These are phyloP conservation scores for Penicillium rolfsii DNA, from an alignment of 2,329 filamentous ascomycete species.

Conservation along the genomic window DNA sequence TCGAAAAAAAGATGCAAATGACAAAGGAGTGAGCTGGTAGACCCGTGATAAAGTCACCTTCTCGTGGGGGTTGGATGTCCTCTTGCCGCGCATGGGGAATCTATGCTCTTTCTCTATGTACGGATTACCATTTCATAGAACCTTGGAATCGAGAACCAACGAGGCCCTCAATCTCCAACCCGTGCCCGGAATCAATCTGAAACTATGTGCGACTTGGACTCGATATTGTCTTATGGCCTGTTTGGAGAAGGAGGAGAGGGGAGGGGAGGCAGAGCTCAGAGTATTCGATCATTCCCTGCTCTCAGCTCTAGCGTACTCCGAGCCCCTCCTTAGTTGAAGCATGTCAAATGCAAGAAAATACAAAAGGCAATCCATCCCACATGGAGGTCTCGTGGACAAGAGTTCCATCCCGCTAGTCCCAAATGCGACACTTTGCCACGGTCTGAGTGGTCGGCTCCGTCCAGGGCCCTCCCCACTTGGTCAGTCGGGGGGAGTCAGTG, in stretches of 20 bases:
- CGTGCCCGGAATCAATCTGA: constrained; percentile 5
- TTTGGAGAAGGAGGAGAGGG: not conserved
- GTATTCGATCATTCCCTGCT: not conserved
- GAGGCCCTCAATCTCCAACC: not conserved
- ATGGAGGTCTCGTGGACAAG: constrained; percentile 32
- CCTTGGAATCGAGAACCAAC: not conserved
- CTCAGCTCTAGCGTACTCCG: not conserved
- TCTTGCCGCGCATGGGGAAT: not conserved
- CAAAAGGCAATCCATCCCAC: constrained; percentile 10
- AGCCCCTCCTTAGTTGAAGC: not conserved
- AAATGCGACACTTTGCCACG: too few relatives aligned
- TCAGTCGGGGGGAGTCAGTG: constrained; percentile 4
- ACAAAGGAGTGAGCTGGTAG: not conserved
- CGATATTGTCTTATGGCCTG: not conserved
- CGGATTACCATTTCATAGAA: not conserved
- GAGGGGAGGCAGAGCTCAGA: not conserved
- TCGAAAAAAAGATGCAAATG: not conserved
- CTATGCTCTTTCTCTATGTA: not conserved
- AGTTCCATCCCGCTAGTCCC: constrained; percentile 5
- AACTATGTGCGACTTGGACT: not conserved
- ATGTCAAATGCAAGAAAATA: not conserved
- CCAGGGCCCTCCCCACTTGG: constrained; percentile 12
- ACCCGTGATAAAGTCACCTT: not conserved
- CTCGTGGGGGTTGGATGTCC: not conserved
- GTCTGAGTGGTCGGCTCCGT: not conserved